Evolutionary conservation across 176 grass and related monocot genomes (phyloP), one percentile per base, ranked within the genome.

Genomic region (Melocanna baccifera): DNA sequence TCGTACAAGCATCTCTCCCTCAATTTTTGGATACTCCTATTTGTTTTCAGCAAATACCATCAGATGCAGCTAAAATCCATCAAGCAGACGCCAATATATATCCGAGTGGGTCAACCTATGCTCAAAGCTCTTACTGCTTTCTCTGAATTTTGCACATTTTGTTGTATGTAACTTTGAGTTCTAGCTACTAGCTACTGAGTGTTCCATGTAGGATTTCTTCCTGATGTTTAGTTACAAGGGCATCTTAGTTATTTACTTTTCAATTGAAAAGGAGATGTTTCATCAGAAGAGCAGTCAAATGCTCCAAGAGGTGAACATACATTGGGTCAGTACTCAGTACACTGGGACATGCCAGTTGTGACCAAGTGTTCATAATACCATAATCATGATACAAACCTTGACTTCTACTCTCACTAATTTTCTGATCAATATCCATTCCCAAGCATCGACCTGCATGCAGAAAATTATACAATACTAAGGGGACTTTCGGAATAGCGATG

Each of bases 361-460:
- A 63, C 62, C 59, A 64, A 50, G 19, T 39, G 18, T 20, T 16
- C 78, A 81, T 81, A 53, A 55, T 69, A 26, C 8, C 22, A 53
- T 55, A 41, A 81, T 81, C 78, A 81, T 69, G 32, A 53, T 12
- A 13, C 13, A 53, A 50, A 68, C 53, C 20, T 68, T 39, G 63
- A 47, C 78, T 53, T 81, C 20, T 53, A n/a, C 16, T 26, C 63
- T 15, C 46, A 41, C 64, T 81, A 56, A 28, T 69, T 81, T 28
- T 41, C 29, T 80, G 62, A 63, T 67, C 62, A 80, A 51, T 47
- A 22, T 8, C 77, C 77, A 80, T 80, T 66, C 77, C 62, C 65
- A 77, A 71, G 41, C 64, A 45, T 20, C 32, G 80, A 62, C 41
- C 13, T 85, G 41, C 23, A 62, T 14, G n/a, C 5, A 88, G 2